A percentile compares a stretch with the other conserved stretches of the same genome.
Evolutionary conservation across 345 rosid genomes (phyloP).

Genomic region (Salix brachista): DNA sequence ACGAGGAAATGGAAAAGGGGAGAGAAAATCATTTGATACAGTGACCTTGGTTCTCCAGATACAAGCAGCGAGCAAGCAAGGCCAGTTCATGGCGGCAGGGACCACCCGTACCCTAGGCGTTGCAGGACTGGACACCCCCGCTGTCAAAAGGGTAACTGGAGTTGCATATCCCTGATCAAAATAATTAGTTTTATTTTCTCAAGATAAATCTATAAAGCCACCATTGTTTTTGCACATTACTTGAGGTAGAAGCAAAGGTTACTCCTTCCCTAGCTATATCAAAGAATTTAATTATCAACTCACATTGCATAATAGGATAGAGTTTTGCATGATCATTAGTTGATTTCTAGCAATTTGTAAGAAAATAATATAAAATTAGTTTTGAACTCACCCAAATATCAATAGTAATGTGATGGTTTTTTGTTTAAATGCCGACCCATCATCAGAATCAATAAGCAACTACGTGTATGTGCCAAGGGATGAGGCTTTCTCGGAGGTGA

Average conservation of each 20-base stretch:
- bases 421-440: constrained; percentile 21
- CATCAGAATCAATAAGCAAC: constrained; percentile 22
- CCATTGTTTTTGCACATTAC: too few species aligned
- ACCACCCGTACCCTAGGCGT: constrained; percentile 53
- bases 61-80: constrained; percentile 3
- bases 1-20: constrained; percentile 40
- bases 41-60: constrained; percentile 39
- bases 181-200: too few species aligned
- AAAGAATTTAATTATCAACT: too few species aligned
- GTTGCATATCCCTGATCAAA: too few species aligned
- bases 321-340: too few species aligned
- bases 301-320: too few species aligned
- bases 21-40: constrained; percentile 33
- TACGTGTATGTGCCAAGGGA: constrained; percentile 32
- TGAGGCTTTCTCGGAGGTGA: constrained; percentile 25
- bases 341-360: too few species aligned
- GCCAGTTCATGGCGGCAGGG: constrained; percentile 32
- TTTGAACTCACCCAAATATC: too few species aligned
- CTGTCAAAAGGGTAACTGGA: constrained; percentile 10
- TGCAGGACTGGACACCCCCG: constrained; percentile 49
- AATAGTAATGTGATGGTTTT: background rate
- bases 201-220: too few species aligned
- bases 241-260: too few species aligned
- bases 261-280: too few species aligned
- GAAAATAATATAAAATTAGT: too few species aligned